Percentiles rank a stretch among this genome's conserved stretches.
phyloP scores from a whole-genome alignment of 2,329 filamentous ascomycete genomes.

The Leptographium wingfieldii region DNA sequence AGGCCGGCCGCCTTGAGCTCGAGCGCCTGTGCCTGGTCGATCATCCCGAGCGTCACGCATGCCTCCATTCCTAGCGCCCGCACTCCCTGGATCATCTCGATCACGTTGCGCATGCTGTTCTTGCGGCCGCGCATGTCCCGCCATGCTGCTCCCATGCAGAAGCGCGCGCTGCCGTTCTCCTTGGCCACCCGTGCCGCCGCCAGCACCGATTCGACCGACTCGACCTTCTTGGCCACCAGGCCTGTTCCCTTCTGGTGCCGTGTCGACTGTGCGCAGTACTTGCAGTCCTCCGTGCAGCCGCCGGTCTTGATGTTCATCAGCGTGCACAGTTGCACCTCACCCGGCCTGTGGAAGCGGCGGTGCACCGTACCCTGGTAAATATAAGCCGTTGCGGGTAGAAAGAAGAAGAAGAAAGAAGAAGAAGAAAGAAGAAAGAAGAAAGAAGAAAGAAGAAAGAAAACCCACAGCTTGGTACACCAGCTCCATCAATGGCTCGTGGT shows the following conservation, averaged over 20 bases:
- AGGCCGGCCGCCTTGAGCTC: constrained; percentile 74
- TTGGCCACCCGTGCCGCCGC: constrained; percentile 65
- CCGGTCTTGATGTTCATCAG: constrained; percentile 96
- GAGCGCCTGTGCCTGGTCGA: constrained; percentile 65
- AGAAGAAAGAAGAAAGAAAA: constrained; percentile 3
- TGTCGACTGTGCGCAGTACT: constrained; percentile 83
- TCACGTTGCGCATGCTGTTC: constrained; percentile 70
- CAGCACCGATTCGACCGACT: constrained; percentile 68
- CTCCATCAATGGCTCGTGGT: constrained; percentile 70
- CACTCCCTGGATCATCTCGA: constrained; percentile 74
- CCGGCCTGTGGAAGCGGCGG: constrained; percentile 72
- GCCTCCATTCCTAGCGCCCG: constrained; percentile 75
- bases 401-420: constrained; percentile 14
- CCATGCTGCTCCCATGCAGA: constrained; percentile 95
- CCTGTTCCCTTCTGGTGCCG: constrained; percentile 66
- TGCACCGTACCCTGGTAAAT: constrained; percentile 55
- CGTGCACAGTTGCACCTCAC: constrained; percentile 81
- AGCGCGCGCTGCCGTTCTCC: constrained; percentile 74
- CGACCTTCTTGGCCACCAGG: constrained; percentile 67
- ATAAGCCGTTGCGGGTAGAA: not conserved
- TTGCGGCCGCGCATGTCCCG: constrained; percentile 87
- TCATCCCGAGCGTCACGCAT: constrained; percentile 91
- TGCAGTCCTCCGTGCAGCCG: constrained; percentile 84
- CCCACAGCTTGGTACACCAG: constrained; percentile 61
- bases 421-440: not conserved